Conservation (phyloP, 345 rosid species). For the Kandelia obovata region DNA sequence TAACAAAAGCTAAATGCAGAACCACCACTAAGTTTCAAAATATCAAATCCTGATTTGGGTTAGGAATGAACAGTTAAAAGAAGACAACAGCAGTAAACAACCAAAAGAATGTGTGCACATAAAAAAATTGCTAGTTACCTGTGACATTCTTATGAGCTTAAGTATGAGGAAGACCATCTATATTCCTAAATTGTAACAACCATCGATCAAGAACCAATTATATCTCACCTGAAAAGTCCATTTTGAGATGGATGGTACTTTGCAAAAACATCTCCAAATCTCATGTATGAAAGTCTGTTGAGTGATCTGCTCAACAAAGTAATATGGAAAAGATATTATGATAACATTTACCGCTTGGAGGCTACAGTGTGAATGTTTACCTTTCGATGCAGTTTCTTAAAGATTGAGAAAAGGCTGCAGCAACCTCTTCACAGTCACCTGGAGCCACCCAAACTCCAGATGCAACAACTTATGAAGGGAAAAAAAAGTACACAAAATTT, state of each 20-base stretch:
- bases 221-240: constrained; percentile 64
- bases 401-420: constrained; percentile 88
- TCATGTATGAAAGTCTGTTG: constrained; percentile 68
- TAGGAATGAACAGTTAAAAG: too few species aligned
- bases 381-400: constrained; percentile 86
- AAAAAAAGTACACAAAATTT: constrained; percentile 4
- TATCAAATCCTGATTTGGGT: too few species aligned
- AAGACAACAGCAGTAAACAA: too few species aligned
- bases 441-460: constrained; percentile 97
- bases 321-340: constrained; percentile 11
- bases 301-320: constrained; percentile 53
- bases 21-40: too few species aligned
- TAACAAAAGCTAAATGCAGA: too few species aligned
- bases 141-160: too few species aligned
- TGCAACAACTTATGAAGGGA: constrained; percentile 60
- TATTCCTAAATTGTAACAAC: not conserved
- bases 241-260: constrained; percentile 71
- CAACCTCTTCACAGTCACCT: constrained; percentile 97
- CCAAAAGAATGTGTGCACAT: too few species aligned
- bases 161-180: too few species aligned
- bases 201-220: constrained; percentile 3
- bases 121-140: too few species aligned
- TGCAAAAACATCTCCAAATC: constrained; percentile 92
- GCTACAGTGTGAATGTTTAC: constrained; percentile 37
- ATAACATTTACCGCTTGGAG: constrained; percentile 11